A percentile compares a stretch with the other conserved stretches of the same genome.
phyloP scores from a whole-genome alignment of 2,329 filamentous ascomycete genomes.

The Cladosporium colombiae region DNA sequence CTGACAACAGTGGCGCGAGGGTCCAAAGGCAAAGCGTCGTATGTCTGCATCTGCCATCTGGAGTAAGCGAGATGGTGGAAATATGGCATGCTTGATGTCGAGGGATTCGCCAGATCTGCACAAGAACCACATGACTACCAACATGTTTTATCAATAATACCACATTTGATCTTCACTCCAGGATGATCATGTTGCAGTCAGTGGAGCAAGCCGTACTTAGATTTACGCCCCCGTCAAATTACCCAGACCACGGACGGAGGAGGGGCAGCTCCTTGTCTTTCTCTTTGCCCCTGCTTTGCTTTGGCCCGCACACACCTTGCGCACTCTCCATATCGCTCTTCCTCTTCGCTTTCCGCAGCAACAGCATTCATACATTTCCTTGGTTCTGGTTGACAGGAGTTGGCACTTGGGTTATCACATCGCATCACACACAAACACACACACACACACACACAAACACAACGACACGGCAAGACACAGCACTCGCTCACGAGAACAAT shows the following conservation, averaged over 20 bases:
- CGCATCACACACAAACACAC: background rate
- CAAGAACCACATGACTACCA: background rate
- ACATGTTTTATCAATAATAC: too few species aligned
- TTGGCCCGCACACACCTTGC: background rate
- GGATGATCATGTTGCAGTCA: background rate
- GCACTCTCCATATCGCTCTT: background rate
- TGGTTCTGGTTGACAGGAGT: slow-evolving; percentile 6
- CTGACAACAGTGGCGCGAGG: slow-evolving; percentile 6
- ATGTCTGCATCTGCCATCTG: background rate
- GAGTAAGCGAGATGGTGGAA: background rate
- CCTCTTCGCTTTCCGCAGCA: background rate
- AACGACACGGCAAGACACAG: background rate
- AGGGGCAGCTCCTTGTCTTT: slow-evolving; percentile 5
- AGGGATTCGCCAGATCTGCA: background rate
- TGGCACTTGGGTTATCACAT: background rate
- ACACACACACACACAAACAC: background rate
- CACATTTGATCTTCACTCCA: too few species aligned
- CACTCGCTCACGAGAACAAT: slow-evolving; percentile 2
- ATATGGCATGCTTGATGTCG: background rate
- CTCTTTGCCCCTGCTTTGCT: slow-evolving; percentile 7
- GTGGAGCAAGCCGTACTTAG: background rate
- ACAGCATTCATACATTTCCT: slow-evolving; percentile 4
- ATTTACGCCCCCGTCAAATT: background rate
- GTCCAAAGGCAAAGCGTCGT: background rate
- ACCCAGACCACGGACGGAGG: background rate